phyloP scores from a whole-genome alignment of 495 filamentous ascomycete genomes.

The Aspergillus asperescens region DNA sequence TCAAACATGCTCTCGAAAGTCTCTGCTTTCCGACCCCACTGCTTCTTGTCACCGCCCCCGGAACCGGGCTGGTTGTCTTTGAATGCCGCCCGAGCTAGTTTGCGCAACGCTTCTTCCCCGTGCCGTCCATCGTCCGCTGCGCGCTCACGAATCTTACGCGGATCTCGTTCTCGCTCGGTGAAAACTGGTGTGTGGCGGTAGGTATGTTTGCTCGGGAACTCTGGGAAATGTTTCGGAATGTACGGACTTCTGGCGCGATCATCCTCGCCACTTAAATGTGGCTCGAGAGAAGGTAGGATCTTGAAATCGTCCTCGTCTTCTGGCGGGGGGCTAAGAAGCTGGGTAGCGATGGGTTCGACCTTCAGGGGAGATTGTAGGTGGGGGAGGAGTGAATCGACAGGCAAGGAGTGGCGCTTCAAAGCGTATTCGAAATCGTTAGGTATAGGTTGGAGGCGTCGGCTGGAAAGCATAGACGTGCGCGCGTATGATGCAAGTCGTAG shows the following conservation, averaged over 20 bases:
- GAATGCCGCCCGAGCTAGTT: slow-evolving; percentile 52
- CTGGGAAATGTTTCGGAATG: slow-evolving; percentile 63
- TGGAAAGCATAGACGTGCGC: slow-evolving; percentile 55
- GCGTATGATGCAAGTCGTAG: slow-evolving; percentile 50
- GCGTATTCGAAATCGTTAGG: slow-evolving; percentile 67
- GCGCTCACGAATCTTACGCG: slow-evolving; percentile 63
- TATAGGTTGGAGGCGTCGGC: slow-evolving; percentile 56
- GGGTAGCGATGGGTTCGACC: slow-evolving; percentile 25
- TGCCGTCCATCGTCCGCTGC: slow-evolving; percentile 68
- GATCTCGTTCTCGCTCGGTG: slow-evolving; percentile 60
- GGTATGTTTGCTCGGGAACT: slow-evolving; percentile 68
- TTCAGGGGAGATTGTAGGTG: slow-evolving; percentile 35
- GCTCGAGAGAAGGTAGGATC: slow-evolving; percentile 44
- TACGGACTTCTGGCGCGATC: slow-evolving; percentile 47
- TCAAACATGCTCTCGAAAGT: slow-evolving; percentile 49
- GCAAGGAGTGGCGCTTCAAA: slow-evolving; percentile 36
- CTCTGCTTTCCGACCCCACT: slow-evolving; percentile 40
- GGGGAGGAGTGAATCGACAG: slow-evolving; percentile 37
- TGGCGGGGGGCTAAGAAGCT: slow-evolving; percentile 45
- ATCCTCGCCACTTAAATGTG: slow-evolving; percentile 47
- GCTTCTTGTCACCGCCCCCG: slow-evolving; percentile 38
- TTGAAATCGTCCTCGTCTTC: slow-evolving; percentile 39
- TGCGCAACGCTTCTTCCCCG: slow-evolving; percentile 68
- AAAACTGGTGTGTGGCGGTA: slow-evolving; percentile 64
- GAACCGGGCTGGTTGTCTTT: slow-evolving; percentile 38